phyloP scores from a whole-genome alignment of 805 yeast genomes.

The Phaffomyces antillensis region DNA sequence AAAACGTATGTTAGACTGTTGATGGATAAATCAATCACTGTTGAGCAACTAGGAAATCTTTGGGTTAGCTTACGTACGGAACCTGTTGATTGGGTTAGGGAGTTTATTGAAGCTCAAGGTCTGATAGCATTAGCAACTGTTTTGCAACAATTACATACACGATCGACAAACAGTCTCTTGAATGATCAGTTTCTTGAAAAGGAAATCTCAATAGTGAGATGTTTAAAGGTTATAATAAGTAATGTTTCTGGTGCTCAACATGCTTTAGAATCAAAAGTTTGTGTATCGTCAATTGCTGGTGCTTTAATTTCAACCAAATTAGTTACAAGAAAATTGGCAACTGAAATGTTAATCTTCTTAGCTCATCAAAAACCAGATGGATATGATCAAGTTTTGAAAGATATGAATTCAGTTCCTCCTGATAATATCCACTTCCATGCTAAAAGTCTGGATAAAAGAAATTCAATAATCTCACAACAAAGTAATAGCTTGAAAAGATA shows the following conservation, averaged over 20 bases:
- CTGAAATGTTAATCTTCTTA: slow-evolving; percentile 63
- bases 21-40: slow-evolving; percentile 59
- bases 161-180: slow-evolving; percentile 22
- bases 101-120: slow-evolving; percentile 76
- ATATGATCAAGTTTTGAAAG: slow-evolving; percentile 47
- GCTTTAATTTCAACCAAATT: slow-evolving; percentile 71
- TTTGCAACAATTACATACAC: slow-evolving; percentile 42
- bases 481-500: slow-evolving; percentile 37
- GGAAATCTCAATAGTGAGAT: slow-evolving; percentile 71
- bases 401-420: slow-evolving; percentile 22
- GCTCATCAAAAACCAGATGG: slow-evolving; percentile 42
- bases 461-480: slow-evolving; percentile 18
- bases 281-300: slow-evolving; percentile 57
- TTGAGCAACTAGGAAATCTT: slow-evolving; percentile 68
- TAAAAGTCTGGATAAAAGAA: slow-evolving; percentile 29
- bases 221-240: slow-evolving; percentile 68
- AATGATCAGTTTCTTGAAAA: slow-evolving; percentile 47
- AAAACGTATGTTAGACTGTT: slow-evolving; percentile 70
- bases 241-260: slow-evolving; percentile 55
- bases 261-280: slow-evolving; percentile 36
- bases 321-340: slow-evolving; percentile 69
- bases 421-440: slow-evolving; percentile 25
- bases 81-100: slow-evolving; percentile 73
- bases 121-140: slow-evolving; percentile 67
- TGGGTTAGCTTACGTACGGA: slow-evolving; percentile 93